Percentiles rank a stretch among this genome's conserved stretches.
phyloP scores from a whole-genome alignment of 495 filamentous ascomycete genomes.

The Aspergillus mulundensis region DNA sequence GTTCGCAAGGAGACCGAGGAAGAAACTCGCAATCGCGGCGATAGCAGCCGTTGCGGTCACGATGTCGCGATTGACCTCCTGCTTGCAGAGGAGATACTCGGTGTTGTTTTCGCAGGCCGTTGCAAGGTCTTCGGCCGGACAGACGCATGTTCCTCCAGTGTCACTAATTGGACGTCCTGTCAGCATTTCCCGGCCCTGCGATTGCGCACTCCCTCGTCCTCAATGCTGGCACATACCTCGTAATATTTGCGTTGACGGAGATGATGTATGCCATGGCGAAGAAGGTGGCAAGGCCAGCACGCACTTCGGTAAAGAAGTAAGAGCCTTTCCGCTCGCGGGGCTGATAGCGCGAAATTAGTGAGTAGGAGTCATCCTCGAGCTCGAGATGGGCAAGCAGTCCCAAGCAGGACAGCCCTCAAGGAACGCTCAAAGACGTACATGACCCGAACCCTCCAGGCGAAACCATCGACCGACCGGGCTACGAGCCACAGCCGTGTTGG shows the following conservation, averaged over 20 bases:
- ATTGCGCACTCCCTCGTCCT: background rate
- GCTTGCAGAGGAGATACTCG: constrained; percentile 40
- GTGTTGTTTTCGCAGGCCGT: constrained; percentile 28
- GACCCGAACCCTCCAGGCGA: constrained; percentile 67
- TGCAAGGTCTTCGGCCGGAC: constrained; percentile 41
- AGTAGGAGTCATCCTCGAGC: background rate
- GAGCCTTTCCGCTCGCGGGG: constrained; percentile 65
- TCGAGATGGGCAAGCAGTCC: background rate
- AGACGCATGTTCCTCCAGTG: constrained; percentile 73
- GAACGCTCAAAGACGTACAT: constrained; percentile 48
- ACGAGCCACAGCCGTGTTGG: constrained; percentile 52
- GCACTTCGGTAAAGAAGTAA: constrained; percentile 74
- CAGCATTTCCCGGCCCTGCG: background rate
- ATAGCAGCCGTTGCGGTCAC: constrained; percentile 80
- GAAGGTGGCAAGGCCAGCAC: constrained; percentile 76
- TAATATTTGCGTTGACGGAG: constrained; percentile 68
- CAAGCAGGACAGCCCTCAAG: background rate
- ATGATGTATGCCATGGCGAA: constrained; percentile 88
- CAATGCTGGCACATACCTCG: constrained; percentile 19
- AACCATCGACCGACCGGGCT: constrained; percentile 68
- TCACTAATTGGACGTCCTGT: constrained; percentile 22
- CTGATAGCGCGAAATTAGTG: constrained; percentile 22
- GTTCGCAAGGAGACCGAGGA: constrained; percentile 71
- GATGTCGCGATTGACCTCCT: constrained; percentile 69
- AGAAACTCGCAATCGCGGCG: constrained; percentile 63